phyloP scores from a whole-genome alignment of 768 basidiomycete species.

The Tylopilus subfusipes region DNA sequence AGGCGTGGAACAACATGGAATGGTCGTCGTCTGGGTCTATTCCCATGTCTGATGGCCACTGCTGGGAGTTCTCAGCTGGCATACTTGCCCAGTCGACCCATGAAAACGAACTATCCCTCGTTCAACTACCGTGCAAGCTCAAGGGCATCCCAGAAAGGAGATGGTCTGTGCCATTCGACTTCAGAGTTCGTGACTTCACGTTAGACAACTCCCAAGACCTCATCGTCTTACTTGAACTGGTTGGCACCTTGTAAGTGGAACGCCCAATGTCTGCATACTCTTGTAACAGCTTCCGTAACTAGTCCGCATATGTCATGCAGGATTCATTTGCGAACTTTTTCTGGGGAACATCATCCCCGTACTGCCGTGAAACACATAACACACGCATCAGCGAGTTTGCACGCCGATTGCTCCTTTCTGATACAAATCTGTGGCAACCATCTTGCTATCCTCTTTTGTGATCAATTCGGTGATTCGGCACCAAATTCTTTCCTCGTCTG shows the following conservation, averaged over 20 bases:
- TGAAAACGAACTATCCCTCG: slow-evolving; percentile 18
- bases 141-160: slow-evolving; percentile 25
- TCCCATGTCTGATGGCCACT: slow-evolving; percentile 15
- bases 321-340: slow-evolving; percentile 30
- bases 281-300: neutral
- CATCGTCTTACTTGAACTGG: slow-evolving; percentile 29
- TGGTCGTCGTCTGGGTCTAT: slow-evolving; percentile 16
- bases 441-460: slow-evolving; percentile 29
- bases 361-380: slow-evolving; percentile 14
- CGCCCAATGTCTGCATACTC: neutral
- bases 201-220: slow-evolving; percentile 37
- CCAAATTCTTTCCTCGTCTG: slow-evolving; percentile 27
- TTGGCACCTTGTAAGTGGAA: slow-evolving; percentile 18
- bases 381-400: slow-evolving; percentile 1
- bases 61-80: slow-evolving; percentile 37
- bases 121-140: slow-evolving; percentile 30
- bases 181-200: slow-evolving; percentile 35
- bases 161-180: slow-evolving; percentile 29
- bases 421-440: slow-evolving; percentile 33
- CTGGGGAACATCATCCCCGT: slow-evolving; percentile 29
- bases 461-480: slow-evolving; percentile 3
- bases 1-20: slow-evolving; percentile 28
- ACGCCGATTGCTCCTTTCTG: slow-evolving; percentile 16
- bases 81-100: slow-evolving; percentile 30
- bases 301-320: slow-evolving; percentile 21